These are phyloP conservation scores for Penicillium expansum DNA, from an alignment of 2,329 filamentous ascomycete genomes.

Conservation along the genomic window DNA sequence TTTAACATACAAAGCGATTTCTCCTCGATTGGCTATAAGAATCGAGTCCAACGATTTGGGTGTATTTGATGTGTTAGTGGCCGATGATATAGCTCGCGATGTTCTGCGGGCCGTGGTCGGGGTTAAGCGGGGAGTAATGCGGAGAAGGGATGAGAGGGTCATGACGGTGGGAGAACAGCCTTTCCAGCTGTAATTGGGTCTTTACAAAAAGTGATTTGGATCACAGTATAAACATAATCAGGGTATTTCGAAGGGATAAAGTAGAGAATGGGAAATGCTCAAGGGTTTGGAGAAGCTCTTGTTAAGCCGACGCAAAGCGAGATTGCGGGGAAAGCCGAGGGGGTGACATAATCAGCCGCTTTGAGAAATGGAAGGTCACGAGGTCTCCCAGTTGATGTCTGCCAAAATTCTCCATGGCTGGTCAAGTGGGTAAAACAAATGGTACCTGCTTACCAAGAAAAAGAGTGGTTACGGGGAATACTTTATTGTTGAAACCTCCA, in stretches of 20 bases:
- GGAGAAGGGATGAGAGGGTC: slow-evolving; percentile 41
- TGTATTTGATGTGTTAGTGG: slow-evolving; percentile 20
- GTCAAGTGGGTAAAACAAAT: background rate
- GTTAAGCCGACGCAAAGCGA: slow-evolving; percentile 40
- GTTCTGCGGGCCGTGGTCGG: slow-evolving; percentile 30
- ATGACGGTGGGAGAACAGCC: slow-evolving; percentile 24
- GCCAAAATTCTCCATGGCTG: background rate
- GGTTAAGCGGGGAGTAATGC: slow-evolving; percentile 38
- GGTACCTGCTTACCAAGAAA: background rate
- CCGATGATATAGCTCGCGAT: slow-evolving; percentile 32
- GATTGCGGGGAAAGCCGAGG: slow-evolving; percentile 34
- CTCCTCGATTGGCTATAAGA: slow-evolving; percentile 92
- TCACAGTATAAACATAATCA: slow-evolving; percentile 12
- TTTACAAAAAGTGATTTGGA: background rate
- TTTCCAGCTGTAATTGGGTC: slow-evolving; percentile 7
- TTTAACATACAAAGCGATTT: slow-evolving; percentile 72
- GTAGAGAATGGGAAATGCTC: slow-evolving; percentile 2
- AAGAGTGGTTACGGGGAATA: no score
- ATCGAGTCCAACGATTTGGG: slow-evolving; percentile 64
- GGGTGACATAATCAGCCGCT: slow-evolving; percentile 9
- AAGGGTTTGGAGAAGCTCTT: slow-evolving; percentile 12
- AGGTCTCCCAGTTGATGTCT: background rate
- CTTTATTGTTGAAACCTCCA: no score
- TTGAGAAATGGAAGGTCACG: background rate
- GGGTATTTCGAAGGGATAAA: background rate